Evolutionary conservation across 352 stramenopile species (phyloP), one percentile per base, ranked within the genome.

Genomic region (Pythium chondricola): DNA sequence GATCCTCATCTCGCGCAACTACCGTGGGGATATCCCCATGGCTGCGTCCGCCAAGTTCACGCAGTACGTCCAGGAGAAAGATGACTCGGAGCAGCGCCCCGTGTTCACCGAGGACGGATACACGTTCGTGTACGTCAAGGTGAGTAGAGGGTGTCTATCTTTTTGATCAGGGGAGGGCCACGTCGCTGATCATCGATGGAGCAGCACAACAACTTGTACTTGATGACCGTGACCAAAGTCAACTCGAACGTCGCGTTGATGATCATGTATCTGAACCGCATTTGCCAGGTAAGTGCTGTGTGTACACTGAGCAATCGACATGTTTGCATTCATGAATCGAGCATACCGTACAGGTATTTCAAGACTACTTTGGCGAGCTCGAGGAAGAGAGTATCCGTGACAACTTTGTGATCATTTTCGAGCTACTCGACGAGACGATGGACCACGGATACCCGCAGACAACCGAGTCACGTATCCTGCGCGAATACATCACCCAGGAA

Each of bases 361-460:
- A 98, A 63, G 95, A 99, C 52, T 99, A 99, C 80, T 99, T 99
- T 86, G 95, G 95, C 11, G 96, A 98, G 51, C 66, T 99, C 8
- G 94, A 99, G 56, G 97, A 99, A 67, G 97, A 99, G 67, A 98
- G 83, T 45, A 99, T 99, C 56, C 89, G 97, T 25, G 97, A 99
- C 73, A 99, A 99, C 62, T 99, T 99, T 71, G 96, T 99, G 32
- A 97, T 99, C 67, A 98, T 99, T 66, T 99, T 99, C 63, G 97
- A 99, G 77, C 77, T 99, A 8, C 76, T 99, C 35, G 97, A 99
- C 66, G 97, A 99, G 74, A 99, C 94, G 8, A 99, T 99, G 92
- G 97, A 99, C 70, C 97, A 99, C 64, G 97, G 97, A 6, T 97
- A 99, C 67, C 97, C 97, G 14, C 97, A 99, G 71, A 92, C 82